Evolutionary conservation across 179 eudicot genomes (phyloP).

Genomic region (Beta corolliflora): DNA sequence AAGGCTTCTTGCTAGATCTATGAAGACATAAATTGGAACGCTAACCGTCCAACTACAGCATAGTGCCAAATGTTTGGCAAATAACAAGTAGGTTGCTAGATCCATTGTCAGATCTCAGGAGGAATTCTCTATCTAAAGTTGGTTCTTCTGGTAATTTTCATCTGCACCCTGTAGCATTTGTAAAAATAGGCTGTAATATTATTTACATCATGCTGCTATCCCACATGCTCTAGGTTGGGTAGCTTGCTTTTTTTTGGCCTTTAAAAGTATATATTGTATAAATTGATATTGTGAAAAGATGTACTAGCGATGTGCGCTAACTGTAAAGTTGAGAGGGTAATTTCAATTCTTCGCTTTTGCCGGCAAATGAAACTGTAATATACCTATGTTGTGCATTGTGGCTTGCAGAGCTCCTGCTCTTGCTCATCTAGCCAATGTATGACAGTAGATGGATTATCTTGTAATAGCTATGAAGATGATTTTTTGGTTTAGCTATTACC

Average conservation of each 20-base stretch:
- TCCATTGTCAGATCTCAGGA: neutral
- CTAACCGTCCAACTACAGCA: slow-evolving; percentile 9
- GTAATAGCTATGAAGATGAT: neutral
- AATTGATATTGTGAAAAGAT: slow-evolving; percentile 19
- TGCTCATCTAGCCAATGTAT: slow-evolving; percentile 6
- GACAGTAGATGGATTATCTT: neutral
- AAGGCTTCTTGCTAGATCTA: neutral
- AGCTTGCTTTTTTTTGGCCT: neutral
- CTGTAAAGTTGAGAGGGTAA: slow-evolving; percentile 22
- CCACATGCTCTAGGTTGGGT: slow-evolving; percentile 6
- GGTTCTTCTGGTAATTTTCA: slow-evolving; percentile 5
- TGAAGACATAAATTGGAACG: neutral
- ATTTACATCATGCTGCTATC: neutral
- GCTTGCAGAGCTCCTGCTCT: slow-evolving; percentile 3
- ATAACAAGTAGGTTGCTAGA: slow-evolving; percentile 12
- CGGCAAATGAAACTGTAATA: slow-evolving; percentile 11
- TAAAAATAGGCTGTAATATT: neutral
- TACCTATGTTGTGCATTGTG: neutral
- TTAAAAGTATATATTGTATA: slow-evolving; percentile 12
- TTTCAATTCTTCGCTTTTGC: slow-evolving; percentile 1
- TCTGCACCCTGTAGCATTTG: slow-evolving; percentile 3
- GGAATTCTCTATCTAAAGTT: neutral
- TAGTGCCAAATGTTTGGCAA: neutral
- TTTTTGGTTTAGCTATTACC: neutral
- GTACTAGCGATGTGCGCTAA: neutral